These are phyloP conservation scores for Lactarius pseudohatsudake DNA, from an alignment of 768 basidiomycete species.

Conservation along the genomic window DNA sequence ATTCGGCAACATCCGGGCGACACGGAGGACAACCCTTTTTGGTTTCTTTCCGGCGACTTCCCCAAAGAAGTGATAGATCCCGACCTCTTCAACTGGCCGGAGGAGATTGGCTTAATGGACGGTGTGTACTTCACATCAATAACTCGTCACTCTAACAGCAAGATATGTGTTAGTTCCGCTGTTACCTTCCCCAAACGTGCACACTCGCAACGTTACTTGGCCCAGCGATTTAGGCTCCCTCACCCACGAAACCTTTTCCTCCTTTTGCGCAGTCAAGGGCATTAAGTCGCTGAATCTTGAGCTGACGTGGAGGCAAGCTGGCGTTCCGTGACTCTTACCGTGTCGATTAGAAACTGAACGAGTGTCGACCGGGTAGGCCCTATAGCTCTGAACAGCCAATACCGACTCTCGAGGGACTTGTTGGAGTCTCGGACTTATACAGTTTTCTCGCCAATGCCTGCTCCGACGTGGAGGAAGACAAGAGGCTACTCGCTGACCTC, in stretches of 20 bases:
- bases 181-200: conserved; percentile 23
- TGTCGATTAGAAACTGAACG: conserved; percentile 8
- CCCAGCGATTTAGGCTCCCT: conserved; percentile 11
- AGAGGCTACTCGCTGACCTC: not conserved
- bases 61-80: conserved; percentile 11
- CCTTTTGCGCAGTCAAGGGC: conserved; percentile 14
- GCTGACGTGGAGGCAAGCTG: conserved; percentile 25
- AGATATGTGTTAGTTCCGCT: conserved; percentile 15
- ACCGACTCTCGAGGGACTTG: conserved; percentile 23
- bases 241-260: conserved; percentile 1
- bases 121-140: conserved; percentile 13
- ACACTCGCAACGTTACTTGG: not conserved
- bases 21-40: conserved; percentile 12
- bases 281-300: conserved; percentile 25
- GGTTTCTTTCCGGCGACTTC: conserved; percentile 1
- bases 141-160: conserved; percentile 1
- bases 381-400: conserved; percentile 15
- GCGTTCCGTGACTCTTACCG: not conserved
- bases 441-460: not conserved
- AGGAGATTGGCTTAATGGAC: conserved; percentile 20
- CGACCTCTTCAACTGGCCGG: conserved; percentile 11
- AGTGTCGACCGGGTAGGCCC: conserved; percentile 13
- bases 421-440: conserved; percentile 12
- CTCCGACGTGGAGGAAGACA: not conserved
- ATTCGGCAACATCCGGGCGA: conserved; percentile 12